A percentile compares a stretch with the other conserved stretches of the same genome.
Conservation (phyloP, 768 basidiomycete genomes). For the Termitomyces sp. region DNA sequence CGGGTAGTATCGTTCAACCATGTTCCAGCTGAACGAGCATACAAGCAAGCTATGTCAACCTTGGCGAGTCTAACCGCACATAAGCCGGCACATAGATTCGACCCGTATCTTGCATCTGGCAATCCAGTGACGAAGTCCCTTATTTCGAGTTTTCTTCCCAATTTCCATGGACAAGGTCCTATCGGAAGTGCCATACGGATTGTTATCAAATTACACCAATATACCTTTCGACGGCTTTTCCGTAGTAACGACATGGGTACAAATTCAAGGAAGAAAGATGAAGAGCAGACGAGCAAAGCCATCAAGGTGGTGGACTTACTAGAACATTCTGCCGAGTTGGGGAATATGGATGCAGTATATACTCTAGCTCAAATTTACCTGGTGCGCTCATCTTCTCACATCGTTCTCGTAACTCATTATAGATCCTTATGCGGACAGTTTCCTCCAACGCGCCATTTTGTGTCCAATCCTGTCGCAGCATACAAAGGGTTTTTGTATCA, state of each 20-base stretch:
- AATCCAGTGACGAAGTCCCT: conserved; percentile 43
- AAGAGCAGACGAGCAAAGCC: conserved; percentile 64
- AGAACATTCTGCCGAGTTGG: conserved; percentile 76
- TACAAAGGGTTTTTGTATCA: conserved; percentile 61
- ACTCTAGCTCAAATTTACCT: conserved; percentile 62
- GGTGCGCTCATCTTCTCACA: conserved; percentile 32
- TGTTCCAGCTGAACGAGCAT: conserved; percentile 59
- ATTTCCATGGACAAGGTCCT: conserved; percentile 72
- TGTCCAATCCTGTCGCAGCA: conserved; percentile 54
- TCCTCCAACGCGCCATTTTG: conserved; percentile 66
- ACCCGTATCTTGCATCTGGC: conserved; percentile 42
- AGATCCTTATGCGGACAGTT: conserved; percentile 40
- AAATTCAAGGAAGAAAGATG: conserved; percentile 50
- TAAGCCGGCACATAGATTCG: conserved; percentile 51
- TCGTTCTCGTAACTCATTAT: background rate
- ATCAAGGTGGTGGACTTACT: conserved; percentile 80
- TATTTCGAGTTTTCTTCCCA: conserved; percentile 64
- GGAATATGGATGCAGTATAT: conserved; percentile 69
- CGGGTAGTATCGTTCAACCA: conserved; percentile 3
- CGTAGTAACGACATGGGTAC: conserved; percentile 34
- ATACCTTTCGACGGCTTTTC: conserved; percentile 40
- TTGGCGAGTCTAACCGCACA: conserved; percentile 60
- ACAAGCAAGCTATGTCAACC: conserved; percentile 69
- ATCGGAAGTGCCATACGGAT: conserved; percentile 68
- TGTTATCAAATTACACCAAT: conserved; percentile 57